Conservation (phyloP, 2,329 filamentous ascomycete genomes). For the Diaporthe citri region DNA sequence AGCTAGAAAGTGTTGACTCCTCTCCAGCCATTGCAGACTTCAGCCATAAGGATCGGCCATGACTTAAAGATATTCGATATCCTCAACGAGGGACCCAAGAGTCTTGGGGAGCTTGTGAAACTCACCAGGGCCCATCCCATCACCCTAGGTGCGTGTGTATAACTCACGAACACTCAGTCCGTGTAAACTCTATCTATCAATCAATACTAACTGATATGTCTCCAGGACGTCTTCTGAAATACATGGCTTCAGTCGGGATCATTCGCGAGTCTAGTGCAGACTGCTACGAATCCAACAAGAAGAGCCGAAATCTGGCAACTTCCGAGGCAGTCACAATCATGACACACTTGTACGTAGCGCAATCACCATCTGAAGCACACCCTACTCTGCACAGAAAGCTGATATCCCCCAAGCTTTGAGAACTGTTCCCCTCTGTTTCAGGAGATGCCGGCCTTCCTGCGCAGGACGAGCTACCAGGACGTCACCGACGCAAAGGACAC, state of each 20-base stretch:
- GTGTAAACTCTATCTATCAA: accelerated
- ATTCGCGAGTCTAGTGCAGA: background rate
- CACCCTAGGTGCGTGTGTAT: background rate
- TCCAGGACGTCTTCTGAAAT: background rate
- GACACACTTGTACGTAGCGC: background rate
- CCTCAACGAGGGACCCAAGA: background rate
- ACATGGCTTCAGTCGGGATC: background rate
- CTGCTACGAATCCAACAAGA: background rate
- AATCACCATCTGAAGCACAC: background rate
- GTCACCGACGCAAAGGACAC: background rate
- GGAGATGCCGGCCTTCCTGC: background rate
- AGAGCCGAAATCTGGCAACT: background rate
- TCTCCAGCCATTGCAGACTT: background rate
- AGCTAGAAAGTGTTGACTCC: background rate
- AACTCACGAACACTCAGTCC: background rate
- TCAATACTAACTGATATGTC: background rate
- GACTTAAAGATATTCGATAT: background rate
- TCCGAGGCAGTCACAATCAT: background rate
- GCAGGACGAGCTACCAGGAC: background rate
- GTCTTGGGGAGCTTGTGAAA: background rate
- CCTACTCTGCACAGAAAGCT: background rate
- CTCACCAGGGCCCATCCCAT: background rate
- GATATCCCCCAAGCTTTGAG: background rate
- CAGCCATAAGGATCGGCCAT: background rate
- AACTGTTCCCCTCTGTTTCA: background rate